Conservation (phyloP, 2,329 filamentous ascomycete species). For the Nemania sp. region DNA sequence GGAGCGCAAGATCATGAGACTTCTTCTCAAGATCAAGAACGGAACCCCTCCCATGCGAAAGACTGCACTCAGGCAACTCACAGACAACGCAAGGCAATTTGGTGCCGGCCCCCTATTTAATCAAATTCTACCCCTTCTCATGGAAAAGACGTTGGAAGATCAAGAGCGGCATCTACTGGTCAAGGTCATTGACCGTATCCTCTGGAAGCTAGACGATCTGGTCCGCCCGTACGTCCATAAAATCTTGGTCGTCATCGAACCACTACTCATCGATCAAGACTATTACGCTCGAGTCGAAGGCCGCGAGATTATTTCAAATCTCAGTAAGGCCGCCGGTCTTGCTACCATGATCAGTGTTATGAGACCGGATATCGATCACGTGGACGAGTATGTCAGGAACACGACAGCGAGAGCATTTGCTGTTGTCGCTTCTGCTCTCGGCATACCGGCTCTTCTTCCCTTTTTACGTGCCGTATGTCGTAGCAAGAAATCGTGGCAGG, state of each 20-base stretch:
- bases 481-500: slow-evolving; percentile 99
- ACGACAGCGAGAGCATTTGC: slow-evolving; percentile 96
- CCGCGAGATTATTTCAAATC: slow-evolving; percentile 97
- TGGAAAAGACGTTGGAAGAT: slow-evolving; percentile 98
- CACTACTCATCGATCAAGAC: slow-evolving; percentile 98
- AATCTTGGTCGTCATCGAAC: slow-evolving; percentile 97
- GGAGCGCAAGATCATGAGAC: slow-evolving; percentile 96
- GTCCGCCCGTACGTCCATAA: slow-evolving; percentile 97
- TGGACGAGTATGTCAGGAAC: slow-evolving; percentile 97
- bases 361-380: slow-evolving; percentile 97
- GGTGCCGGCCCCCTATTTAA: slow-evolving; percentile 94
- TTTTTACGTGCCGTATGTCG: slow-evolving; percentile 95
- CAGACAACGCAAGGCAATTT: slow-evolving; percentile 95
- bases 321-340: slow-evolving; percentile 93
- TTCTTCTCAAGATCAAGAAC: slow-evolving; percentile 98
- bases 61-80: slow-evolving; percentile 94
- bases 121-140: slow-evolving; percentile 92
- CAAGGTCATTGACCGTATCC: slow-evolving; percentile 97
- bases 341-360: slow-evolving; percentile 99
- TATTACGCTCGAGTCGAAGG: slow-evolving; percentile 98
- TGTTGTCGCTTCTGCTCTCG: slow-evolving; percentile 92
- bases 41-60: slow-evolving; percentile 98
- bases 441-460: slow-evolving; percentile 90
- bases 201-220: slow-evolving; percentile 97
- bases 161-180: slow-evolving; percentile 97